Percentiles rank a stretch among this genome's conserved stretches.
These are phyloP conservation scores for Orbilia quercus DNA, from an alignment of 2,329 filamentous ascomycete species.

Conservation along the genomic window DNA sequence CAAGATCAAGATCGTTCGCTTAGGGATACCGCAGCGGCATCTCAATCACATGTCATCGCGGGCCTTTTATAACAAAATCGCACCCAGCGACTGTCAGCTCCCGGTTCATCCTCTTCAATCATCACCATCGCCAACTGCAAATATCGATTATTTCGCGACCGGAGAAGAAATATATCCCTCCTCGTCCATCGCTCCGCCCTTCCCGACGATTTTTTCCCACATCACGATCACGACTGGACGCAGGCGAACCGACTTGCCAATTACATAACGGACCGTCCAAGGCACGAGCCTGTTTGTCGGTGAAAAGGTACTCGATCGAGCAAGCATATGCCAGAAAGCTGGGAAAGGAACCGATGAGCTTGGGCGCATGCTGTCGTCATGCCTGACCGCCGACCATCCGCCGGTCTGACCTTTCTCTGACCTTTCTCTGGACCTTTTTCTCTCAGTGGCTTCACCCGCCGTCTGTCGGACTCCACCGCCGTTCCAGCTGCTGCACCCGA, in stretches of 20 bases:
- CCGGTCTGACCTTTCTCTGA: constrained; percentile 11
- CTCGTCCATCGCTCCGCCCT: background rate
- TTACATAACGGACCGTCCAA: background rate
- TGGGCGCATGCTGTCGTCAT: constrained; percentile 47
- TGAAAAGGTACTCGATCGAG: constrained; percentile 41
- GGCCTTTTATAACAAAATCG: constrained; percentile 15
- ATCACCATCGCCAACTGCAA: background rate
- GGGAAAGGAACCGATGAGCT: constrained; percentile 13
- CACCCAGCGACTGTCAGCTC: background rate
- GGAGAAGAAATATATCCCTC: background rate
- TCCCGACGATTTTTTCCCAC: background rate
- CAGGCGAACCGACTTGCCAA: background rate
- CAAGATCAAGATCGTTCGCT: background rate
- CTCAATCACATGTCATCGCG: constrained; percentile 47
- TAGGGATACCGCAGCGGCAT: constrained; percentile 4
- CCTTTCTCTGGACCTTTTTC: background rate
- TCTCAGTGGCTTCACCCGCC: constrained; percentile 11
- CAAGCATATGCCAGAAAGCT: constrained; percentile 13
- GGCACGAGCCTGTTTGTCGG: constrained; percentile 36
- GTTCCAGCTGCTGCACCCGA: constrained; percentile 47
- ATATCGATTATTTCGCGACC: background rate
- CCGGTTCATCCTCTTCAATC: background rate
- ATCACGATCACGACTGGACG: background rate
- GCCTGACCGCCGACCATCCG: constrained; percentile 32
- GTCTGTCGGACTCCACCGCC: constrained; percentile 19